phyloP scores from a whole-genome alignment of 495 filamentous ascomycete species.

The Penicillium coprophilum region DNA sequence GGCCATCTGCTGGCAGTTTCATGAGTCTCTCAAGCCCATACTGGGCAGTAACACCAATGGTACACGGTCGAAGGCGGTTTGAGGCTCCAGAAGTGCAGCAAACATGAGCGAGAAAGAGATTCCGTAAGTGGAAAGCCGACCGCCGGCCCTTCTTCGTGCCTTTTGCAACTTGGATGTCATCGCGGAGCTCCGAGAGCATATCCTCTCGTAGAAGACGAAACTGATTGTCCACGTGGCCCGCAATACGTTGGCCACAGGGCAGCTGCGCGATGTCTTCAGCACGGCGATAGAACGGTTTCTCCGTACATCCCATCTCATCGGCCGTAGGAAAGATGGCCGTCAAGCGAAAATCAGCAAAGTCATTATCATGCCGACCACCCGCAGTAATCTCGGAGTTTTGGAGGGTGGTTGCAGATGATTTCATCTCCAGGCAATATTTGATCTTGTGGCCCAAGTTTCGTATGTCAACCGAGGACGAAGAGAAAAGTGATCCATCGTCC shows the following conservation, averaged over 20 bases:
- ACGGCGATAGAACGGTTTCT: slow-evolving; percentile 58
- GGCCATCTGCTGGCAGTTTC: slow-evolving; percentile 22
- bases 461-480: slow-evolving; percentile 28
- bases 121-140: slow-evolving; percentile 23
- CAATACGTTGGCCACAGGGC: slow-evolving; percentile 36
- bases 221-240: slow-evolving; percentile 69
- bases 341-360: slow-evolving; percentile 58
- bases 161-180: slow-evolving; percentile 52
- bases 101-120: slow-evolving; percentile 32
- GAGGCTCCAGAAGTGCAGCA: slow-evolving; percentile 25
- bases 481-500: slow-evolving; percentile 28
- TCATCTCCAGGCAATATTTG: slow-evolving; percentile 38
- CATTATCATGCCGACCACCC: slow-evolving; percentile 81
- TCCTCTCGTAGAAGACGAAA: slow-evolving; percentile 78
- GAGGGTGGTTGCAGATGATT: slow-evolving; percentile 10
- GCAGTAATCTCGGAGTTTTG: slow-evolving; percentile 32
- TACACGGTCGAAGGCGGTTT: slow-evolving; percentile 36
- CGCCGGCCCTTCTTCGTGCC: slow-evolving; percentile 45
- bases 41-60: slow-evolving; percentile 44
- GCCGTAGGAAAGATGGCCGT: slow-evolving; percentile 67
- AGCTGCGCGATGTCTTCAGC: slow-evolving; percentile 38
- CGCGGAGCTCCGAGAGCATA: slow-evolving; percentile 64
- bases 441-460: slow-evolving; percentile 47
- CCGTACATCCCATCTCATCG: slow-evolving; percentile 62
- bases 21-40: slow-evolving; percentile 47